phyloP scores from a whole-genome alignment of 2,329 filamentous ascomycete genomes.

The Cercospora zeae-maydis region DNA sequence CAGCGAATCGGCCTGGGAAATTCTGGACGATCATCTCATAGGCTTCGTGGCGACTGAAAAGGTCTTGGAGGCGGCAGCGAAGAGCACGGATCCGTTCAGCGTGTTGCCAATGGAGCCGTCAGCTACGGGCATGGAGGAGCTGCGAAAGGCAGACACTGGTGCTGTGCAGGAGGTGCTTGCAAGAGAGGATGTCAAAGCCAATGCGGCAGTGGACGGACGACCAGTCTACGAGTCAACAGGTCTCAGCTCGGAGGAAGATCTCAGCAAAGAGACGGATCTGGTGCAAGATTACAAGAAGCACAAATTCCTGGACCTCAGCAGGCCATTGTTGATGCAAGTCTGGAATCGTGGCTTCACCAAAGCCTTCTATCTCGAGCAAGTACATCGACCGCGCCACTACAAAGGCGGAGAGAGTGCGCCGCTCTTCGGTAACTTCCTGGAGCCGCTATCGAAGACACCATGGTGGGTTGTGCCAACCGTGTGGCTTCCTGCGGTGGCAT shows the following conservation, averaged over 20 bases:
- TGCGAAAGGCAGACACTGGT: slow-evolving; percentile 50
- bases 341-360: slow-evolving; percentile 86
- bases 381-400: slow-evolving; percentile 94
- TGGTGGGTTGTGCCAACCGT: slow-evolving; percentile 86
- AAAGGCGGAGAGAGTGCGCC: slow-evolving; percentile 88
- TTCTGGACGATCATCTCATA: slow-evolving; percentile 80
- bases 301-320: slow-evolving; percentile 88
- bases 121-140: slow-evolving; percentile 47
- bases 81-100: slow-evolving; percentile 47
- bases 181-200: slow-evolving; percentile 37
- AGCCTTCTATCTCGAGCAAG: slow-evolving; percentile 94
- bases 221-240: slow-evolving; percentile 64
- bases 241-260: slow-evolving; percentile 83
- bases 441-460: slow-evolving; percentile 89
- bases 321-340: slow-evolving; percentile 80
- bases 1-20: slow-evolving; percentile 91
- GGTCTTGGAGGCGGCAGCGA: slow-evolving; percentile 49
- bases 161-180: slow-evolving; percentile 35
- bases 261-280: slow-evolving; percentile 79
- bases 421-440: slow-evolving; percentile 96
- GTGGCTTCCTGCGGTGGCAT: slow-evolving; percentile 78
- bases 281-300: slow-evolving; percentile 75
- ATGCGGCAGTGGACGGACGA: slow-evolving; percentile 30
- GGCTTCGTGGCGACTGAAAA: slow-evolving; percentile 70
- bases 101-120: slow-evolving; percentile 54